Evolutionary conservation across 2,329 filamentous ascomycete species (phyloP).

Genomic region (Cytospora chrysosperma): DNA sequence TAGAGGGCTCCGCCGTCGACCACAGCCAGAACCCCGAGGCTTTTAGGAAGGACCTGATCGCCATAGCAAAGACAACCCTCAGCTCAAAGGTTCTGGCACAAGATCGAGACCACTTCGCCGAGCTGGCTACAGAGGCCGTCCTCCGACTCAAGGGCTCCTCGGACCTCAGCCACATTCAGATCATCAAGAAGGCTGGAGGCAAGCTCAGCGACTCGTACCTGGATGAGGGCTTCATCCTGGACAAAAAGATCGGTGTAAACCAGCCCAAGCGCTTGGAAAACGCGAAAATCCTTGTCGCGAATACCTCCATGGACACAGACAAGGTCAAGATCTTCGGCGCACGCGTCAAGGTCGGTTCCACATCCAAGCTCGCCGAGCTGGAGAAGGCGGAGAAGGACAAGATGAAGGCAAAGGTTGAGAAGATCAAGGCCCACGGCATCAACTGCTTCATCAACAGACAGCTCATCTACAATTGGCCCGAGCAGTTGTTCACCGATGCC

Average conservation of each 20-base stretch:
- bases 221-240: constrained; percentile 96
- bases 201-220: constrained; percentile 98
- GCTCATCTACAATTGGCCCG: constrained; percentile 99
- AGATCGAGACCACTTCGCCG: constrained; percentile 87
- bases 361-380: constrained; percentile 94
- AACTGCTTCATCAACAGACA: constrained; percentile 99
- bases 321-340: constrained; percentile 99
- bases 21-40: constrained; percentile 79
- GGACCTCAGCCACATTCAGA: constrained; percentile 96
- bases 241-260: constrained; percentile 99
- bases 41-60: constrained; percentile 85
- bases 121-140: constrained; percentile 87
- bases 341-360: constrained; percentile 92
- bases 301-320: constrained; percentile 99
- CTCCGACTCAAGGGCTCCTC: constrained; percentile 85
- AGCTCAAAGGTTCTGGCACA: constrained; percentile 97
- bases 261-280: constrained; percentile 97
- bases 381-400: constrained; percentile 98
- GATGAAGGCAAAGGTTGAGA: constrained; percentile 99
- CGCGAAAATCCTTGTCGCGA: constrained; percentile 95
- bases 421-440: constrained; percentile 97
- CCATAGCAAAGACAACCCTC: constrained; percentile 91
- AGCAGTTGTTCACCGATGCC: constrained; percentile 96
- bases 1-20: constrained; percentile 83
- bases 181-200: constrained; percentile 98